Evolutionary conservation across 768 basidiomycete genomes (phyloP), one percentile per base, ranked within the genome.

Genomic region (Leccinum variicolor): DNA sequence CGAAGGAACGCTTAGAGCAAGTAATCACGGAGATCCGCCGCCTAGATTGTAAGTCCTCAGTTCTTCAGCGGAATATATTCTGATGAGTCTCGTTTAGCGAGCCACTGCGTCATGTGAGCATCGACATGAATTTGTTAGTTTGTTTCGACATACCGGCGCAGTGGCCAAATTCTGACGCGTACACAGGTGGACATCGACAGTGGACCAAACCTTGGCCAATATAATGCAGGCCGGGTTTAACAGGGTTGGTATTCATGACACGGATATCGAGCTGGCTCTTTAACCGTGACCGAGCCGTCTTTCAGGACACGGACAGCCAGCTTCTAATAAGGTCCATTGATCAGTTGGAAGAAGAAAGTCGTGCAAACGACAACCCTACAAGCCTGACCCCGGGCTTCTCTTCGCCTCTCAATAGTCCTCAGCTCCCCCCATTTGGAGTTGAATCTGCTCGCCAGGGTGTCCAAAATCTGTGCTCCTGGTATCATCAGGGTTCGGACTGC

Each of bases 401-500:
- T 8, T 3, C 1, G 3, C 23, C 21, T 10, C 15, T 13, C 41
- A 0, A 6, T 4, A 33, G 11, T n/a, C 13, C 17, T n/a, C 50
- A 56, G 2, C 13, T 3, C 43, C 52, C 47, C 0, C 17, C 33
- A 2, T 29, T 31, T 0, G 43, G 17, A 45, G 15, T 6, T 4
- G 6, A 28, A 11, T 19, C 48, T 3, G 9, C 36, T 10, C 4
- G 45, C n/a, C 15, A 31, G n/a, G 1, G 6, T 3, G 6, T 6
- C 9, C 57, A 45, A 1, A 25, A 65, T 29, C 13, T 0, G 6
- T 68, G 65, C 25, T 51, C 53, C 31, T 69, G 68, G 67, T 9
- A 15, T 6, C 25, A n/a, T 2, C 36, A 61, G 2, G 28, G 15
- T 11, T 49, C 58, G 6, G 9, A 26, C 13, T 71, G 68, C 9